These are phyloP conservation scores for Blastocystis sp. DNA, from an alignment of 352 stramenopile genomes.

Conservation along the genomic window DNA sequence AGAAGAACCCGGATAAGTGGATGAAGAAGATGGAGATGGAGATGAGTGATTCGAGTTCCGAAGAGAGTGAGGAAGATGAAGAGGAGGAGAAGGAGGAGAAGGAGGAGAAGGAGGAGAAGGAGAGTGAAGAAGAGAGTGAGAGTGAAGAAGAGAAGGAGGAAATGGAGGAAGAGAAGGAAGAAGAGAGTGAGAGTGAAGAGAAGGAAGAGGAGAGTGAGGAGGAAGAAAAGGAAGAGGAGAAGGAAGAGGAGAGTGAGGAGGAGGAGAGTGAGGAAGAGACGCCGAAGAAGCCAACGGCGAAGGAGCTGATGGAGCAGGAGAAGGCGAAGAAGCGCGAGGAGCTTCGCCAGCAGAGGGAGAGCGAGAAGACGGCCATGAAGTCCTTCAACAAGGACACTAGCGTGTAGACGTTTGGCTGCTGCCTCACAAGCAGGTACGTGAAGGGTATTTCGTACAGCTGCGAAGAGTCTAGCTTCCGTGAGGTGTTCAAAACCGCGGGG, in stretches of 20 bases:
- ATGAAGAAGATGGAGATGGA: constrained; percentile 58
- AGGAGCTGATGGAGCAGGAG: not conserved
- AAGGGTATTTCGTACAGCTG: constrained; percentile 31
- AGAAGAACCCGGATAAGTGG: constrained; percentile 67
- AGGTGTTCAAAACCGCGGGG: constrained; percentile 26
- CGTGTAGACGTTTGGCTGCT: not conserved
- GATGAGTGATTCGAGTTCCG: constrained; percentile 30
- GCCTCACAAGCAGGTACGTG: not conserved
- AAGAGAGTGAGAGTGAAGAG: not conserved
- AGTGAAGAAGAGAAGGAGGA: constrained; percentile 51
- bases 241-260: constrained; percentile 38
- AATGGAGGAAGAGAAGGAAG: not conserved
- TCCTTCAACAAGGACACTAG: not conserved
- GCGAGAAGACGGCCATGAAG: constrained; percentile 22
- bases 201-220: constrained; percentile 20
- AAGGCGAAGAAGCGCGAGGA: constrained; percentile 15
- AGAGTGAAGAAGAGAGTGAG: constrained; percentile 55
- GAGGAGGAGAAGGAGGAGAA: constrained; percentile 17
- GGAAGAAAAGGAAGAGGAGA: not conserved
- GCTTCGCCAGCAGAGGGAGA: not conserved
- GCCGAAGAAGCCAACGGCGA: not conserved
- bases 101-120: constrained; percentile 54
- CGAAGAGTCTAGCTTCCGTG: constrained; percentile 13
- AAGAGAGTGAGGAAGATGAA: not conserved
- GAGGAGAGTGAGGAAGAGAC: not conserved